These are phyloP conservation scores for Scedosporium apiospermum DNA, from an alignment of 2,329 filamentous ascomycete species.

Conservation along the genomic window DNA sequence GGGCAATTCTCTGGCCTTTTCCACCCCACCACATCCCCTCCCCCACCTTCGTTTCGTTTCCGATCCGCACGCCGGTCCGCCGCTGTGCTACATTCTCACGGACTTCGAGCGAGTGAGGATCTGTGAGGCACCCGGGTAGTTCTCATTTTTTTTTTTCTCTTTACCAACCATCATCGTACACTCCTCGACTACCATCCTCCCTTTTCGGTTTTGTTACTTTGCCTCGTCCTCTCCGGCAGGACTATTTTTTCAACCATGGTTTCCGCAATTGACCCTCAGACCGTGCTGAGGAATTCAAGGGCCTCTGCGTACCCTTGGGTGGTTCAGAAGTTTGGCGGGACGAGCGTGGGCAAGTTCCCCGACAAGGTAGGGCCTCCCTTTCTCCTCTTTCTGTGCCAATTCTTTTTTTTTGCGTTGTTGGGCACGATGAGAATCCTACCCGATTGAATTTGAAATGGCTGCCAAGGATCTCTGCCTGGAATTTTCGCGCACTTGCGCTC, in stretches of 20 bases:
- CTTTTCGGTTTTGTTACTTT: too few relatives aligned
- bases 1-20: neutral
- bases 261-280: neutral
- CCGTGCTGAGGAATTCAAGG: neutral
- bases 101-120: neutral
- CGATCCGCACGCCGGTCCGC: neutral
- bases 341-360: constrained; percentile 90
- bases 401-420: too few relatives aligned
- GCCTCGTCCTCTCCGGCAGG: too few relatives aligned
- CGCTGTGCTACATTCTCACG: neutral
- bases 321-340: constrained; percentile 92
- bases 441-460: neutral
- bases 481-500: neutral
- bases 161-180: neutral
- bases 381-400: neutral
- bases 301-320: constrained; percentile 50
- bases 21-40: neutral
- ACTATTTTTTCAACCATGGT: neutral
- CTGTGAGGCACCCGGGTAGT: too few relatives aligned
- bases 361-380: constrained; percentile 43
- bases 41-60: neutral
- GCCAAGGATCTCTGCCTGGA: neutral
- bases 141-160: neutral
- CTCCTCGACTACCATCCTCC: too few relatives aligned
- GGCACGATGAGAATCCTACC: neutral